A percentile compares a stretch with the other conserved stretches of the same genome.
phyloP scores from a whole-genome alignment of 352 stramenopile species.

The Hyphochytrium catenoides region DNA sequence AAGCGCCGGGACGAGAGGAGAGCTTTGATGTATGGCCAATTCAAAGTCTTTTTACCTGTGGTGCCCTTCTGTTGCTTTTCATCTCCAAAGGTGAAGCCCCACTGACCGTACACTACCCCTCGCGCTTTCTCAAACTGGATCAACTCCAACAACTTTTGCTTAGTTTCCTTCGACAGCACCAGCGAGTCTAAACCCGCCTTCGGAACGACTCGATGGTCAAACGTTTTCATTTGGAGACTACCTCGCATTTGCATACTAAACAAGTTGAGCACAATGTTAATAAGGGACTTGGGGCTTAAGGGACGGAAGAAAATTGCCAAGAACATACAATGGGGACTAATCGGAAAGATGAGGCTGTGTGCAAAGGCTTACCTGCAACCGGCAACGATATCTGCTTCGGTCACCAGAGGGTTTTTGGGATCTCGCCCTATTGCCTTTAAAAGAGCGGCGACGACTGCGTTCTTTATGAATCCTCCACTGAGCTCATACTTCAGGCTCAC shows the following conservation, averaged over 20 bases:
- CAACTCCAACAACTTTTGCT: slow-evolving; percentile 31
- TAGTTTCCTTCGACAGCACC: slow-evolving; percentile 32
- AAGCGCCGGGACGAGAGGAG: too few species aligned
- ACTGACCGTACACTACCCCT: slow-evolving; percentile 56
- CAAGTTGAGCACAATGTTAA: too few species aligned
- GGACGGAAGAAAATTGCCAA: too few species aligned
- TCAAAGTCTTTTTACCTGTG: too few species aligned
- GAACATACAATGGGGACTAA: too few species aligned
- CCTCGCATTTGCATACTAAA: slow-evolving; percentile 65
- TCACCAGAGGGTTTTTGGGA: slow-evolving; percentile 26
- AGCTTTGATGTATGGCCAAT: too few species aligned
- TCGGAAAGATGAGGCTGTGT: too few species aligned
- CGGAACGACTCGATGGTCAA: slow-evolving; percentile 53
- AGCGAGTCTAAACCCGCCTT: slow-evolving; percentile 37
- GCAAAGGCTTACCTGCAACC: too few species aligned
- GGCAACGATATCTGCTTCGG: slow-evolving; percentile 38
- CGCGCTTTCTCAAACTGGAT: slow-evolving; percentile 56
- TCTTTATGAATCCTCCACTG: slow-evolving; percentile 70
- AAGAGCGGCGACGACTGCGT: slow-evolving; percentile 53
- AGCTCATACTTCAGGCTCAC: slow-evolving; percentile 64
- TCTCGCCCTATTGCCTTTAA: slow-evolving; percentile 40
- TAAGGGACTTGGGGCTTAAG: too few species aligned
- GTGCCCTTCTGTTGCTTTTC: slow-evolving; percentile 59
- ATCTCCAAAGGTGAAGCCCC: slow-evolving; percentile 49
- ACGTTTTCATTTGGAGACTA: slow-evolving; percentile 64